phyloP scores from a whole-genome alignment of 805 yeast genomes.

The Teunomyces kruisii region DNA sequence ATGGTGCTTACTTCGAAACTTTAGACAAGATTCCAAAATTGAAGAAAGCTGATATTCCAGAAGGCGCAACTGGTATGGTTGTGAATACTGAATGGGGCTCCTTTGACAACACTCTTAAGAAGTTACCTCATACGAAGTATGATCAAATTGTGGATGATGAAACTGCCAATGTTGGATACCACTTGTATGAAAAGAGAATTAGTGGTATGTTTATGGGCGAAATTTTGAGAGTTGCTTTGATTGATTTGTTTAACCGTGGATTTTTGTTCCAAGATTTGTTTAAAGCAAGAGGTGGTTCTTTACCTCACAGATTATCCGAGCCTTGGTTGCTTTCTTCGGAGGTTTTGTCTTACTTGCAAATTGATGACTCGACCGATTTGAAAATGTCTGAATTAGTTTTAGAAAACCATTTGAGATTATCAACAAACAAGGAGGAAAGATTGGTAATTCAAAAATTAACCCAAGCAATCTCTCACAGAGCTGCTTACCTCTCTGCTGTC shows the following conservation, averaged over 20 bases:
- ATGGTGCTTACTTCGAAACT: constrained; percentile 89
- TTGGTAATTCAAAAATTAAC: constrained; percentile 68
- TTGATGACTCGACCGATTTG: constrained; percentile 75
- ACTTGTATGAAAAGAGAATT: constrained; percentile 89
- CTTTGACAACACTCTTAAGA: constrained; percentile 77
- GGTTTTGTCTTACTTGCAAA: constrained; percentile 81
- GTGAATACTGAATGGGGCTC: constrained; percentile 98
- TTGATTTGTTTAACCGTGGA: constrained; percentile 62
- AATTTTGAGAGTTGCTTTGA: constrained; percentile 68
- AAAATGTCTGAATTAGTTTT: constrained; percentile 68
- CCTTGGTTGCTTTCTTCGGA: constrained; percentile 82
- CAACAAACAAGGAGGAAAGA: constrained; percentile 73
- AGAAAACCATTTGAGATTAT: constrained; percentile 64
- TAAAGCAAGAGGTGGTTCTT: constrained; percentile 38
- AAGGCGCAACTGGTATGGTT: constrained; percentile 68
- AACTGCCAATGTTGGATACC: constrained; percentile 83
- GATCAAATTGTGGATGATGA: constrained; percentile 68
- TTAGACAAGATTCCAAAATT: constrained; percentile 73
- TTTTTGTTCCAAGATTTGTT: constrained; percentile 58
- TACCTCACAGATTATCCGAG: constrained; percentile 64
- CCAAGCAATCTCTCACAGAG: constrained; percentile 77
- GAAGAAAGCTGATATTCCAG: constrained; percentile 35
- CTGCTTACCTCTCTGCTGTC: constrained; percentile 87
- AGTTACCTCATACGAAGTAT: constrained; percentile 75
- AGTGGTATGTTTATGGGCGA: constrained; percentile 95